Base-by-base conservation (phyloP, 2,329 filamentous ascomycete genomes). In the Calonectria hongkongensis region DNA sequence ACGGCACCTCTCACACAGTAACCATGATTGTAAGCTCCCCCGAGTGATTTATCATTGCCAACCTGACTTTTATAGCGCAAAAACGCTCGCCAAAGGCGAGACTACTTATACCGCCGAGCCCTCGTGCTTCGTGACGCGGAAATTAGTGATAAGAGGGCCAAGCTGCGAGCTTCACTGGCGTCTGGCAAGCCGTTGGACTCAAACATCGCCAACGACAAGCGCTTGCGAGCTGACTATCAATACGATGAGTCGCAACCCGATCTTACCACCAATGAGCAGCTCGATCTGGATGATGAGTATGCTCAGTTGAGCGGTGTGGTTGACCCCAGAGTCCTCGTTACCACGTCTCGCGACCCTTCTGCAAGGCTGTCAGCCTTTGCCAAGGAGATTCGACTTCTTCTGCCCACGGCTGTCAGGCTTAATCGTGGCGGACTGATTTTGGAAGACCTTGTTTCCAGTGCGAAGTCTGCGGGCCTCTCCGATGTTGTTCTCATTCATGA, bases 391-490 rank as follows among this genome's bases (percentile, higher is more conserved):
- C 89, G 95, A 65, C 87, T 98, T 25, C 87, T 98, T 7, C 87
- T 98, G 1, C 96, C 96, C 0, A 98, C 96, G 0, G 90, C 93
- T 0, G 96, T 98, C 74, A 91, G 96, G 12, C 85, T 98, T 67
- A 99, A 99, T 83, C 92, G 97, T 83, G 97, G 97, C 81, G 98
- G 97, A 76, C 88, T 97, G 36, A 92, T 98, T 73, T 87, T 98
- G 10, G 94, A 94, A 3, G 96, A 98, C 79, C 89, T 99, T 2
- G 94, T 98, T 30, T 88, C 90, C 60, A 96, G 94, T 69, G 95
- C 95, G 25, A 93, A 96, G 80, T 90, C 93, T 51, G 93, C 94
- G 16, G 94, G 94, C 2, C 88, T 98, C 27, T 94, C 92, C 56
- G 97, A 99, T 81, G 89, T 99, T 76, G 87, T 98, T 25, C 88